Percentiles rank a stretch among this genome's conserved stretches.
Conservation (phyloP, 2,329 filamentous ascomycete genomes). For the Curvularia eragrostidis region DNA sequence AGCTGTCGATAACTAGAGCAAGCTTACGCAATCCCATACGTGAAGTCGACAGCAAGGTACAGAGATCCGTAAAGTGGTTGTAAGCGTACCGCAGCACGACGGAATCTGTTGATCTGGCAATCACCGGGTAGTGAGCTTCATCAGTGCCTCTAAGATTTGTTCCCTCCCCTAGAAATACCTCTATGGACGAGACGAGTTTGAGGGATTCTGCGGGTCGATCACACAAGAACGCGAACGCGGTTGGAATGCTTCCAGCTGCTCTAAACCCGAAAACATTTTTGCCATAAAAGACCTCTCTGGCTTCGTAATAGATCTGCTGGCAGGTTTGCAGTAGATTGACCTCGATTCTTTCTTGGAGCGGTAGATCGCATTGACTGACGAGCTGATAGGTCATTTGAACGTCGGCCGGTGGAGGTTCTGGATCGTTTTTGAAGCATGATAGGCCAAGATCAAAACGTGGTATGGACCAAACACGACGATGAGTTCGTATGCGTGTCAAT, state of each 20-base stretch:
- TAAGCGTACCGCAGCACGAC: conserved; percentile 29
- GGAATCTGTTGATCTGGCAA: conserved; percentile 24
- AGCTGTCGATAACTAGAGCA: conserved; percentile 25
- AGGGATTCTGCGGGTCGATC: conserved; percentile 27
- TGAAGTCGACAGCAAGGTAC: conserved; percentile 28
- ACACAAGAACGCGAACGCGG: conserved; percentile 32
- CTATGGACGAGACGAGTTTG: conserved; percentile 22
- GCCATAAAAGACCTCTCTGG: conserved; percentile 30
- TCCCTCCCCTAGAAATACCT: conserved; percentile 28
- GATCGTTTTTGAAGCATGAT: conserved; percentile 10
- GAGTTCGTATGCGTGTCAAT: conserved; percentile 10
- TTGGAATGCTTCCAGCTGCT: conserved; percentile 28
- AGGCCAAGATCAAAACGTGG: conserved; percentile 27
- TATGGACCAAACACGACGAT: conserved; percentile 26
- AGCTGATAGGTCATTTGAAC: conserved; percentile 35
- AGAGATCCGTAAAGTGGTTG: conserved; percentile 32
- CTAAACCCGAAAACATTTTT: conserved; percentile 35
- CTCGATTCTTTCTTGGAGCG: conserved; percentile 7
- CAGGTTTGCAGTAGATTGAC: conserved; percentile 27
- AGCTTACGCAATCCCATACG: conserved; percentile 25
- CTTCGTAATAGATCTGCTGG: conserved; percentile 32
- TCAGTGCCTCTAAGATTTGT: conserved; percentile 26
- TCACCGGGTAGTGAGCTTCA: conserved; percentile 23
- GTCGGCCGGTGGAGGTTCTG: conserved; percentile 13
- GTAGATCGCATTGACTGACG: neutral